Evolutionary conservation across 2,329 filamentous ascomycete genomes (phyloP), one percentile per base, ranked within the genome.

Genomic region (Exophiala phaeomuriformis): DNA sequence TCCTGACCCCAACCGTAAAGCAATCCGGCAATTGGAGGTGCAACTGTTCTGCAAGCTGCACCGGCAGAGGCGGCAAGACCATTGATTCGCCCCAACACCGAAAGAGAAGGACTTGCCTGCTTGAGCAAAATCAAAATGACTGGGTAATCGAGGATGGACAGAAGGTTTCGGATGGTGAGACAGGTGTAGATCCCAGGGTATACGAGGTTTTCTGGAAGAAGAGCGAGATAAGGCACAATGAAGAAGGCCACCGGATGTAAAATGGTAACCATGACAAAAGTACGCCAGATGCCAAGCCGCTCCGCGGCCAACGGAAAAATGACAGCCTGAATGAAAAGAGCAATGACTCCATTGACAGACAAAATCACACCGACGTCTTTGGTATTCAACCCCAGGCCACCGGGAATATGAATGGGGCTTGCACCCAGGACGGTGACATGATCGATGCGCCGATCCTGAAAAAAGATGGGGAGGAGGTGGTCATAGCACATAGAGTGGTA

Each of bases 401-500:
- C 84, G 0, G 77, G 67, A 6, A 80, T 80, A 65, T 79, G 77
- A 39, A 86, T 73, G 68, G 72, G 61, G 70, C 77, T 63, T 28
- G 64, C 57, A 19, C 62, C 57, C 1, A 61, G 56, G 28, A 70
- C 59, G 4, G 72, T 66, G 40, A 72, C 68, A 43, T 73, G 66
- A 29, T 70, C 66, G 57, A 70, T 72, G 31, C 80, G 78, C 39
- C 83, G 77, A 63, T 95, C 90, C 68, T 96, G 90, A 48, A 95
- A 82, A 71, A 95, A 96, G 55, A 96, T 95, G 5, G 90, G 90
- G 50, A 95, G 77, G 0, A 96, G 78, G 67, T 95, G 88, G 65
- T 96, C 91, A 70, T 88, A 96, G 0, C 86, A 90, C 90, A 96
- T 96, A 36, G 86, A 89, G 71, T 96, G 90, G 67, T 95, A 63